Conservation (phyloP, 2,329 filamentous ascomycete genomes). For the Fusarium sulawesiense region DNA sequence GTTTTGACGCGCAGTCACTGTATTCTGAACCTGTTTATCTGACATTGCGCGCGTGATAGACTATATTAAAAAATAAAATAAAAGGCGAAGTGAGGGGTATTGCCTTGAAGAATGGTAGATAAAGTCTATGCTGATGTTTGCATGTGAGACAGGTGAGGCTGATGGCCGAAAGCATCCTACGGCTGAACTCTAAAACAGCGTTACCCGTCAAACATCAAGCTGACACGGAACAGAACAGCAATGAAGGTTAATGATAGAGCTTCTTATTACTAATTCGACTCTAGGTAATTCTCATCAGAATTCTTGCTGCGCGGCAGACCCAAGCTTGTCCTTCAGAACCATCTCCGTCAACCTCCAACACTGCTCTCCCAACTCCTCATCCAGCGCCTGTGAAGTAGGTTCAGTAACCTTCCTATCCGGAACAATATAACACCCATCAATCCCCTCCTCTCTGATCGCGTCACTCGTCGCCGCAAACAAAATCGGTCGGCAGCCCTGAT, state of each 20-base stretch:
- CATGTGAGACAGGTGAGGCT: background rate
- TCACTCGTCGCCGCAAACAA: slow-evolving; percentile 12
- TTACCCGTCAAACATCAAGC: background rate
- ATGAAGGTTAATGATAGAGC: background rate
- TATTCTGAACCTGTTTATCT: background rate
- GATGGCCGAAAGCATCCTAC: background rate
- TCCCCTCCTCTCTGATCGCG: background rate
- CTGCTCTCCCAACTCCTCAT: background rate
- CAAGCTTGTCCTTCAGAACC: background rate
- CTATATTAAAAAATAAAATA: too few species aligned
- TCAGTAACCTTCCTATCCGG: slow-evolving; percentile 6
- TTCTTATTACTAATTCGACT: background rate
- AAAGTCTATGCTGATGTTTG: background rate
- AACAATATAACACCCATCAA: slow-evolving; percentile 8
- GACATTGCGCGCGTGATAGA: background rate
- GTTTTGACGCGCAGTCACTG: background rate
- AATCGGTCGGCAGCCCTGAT: slow-evolving; percentile 10
- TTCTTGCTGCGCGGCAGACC: background rate
- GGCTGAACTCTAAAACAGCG: background rate
- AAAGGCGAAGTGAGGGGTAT: background rate
- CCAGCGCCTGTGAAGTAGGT: slow-evolving; percentile 1
- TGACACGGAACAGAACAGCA: too few species aligned
- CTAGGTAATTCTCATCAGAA: accelerated
- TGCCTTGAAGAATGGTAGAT: background rate
- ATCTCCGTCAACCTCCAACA: background rate